Evolutionary conservation across 2,329 filamentous ascomycete genomes (phyloP).

Genomic region (Xylariales sp.): DNA sequence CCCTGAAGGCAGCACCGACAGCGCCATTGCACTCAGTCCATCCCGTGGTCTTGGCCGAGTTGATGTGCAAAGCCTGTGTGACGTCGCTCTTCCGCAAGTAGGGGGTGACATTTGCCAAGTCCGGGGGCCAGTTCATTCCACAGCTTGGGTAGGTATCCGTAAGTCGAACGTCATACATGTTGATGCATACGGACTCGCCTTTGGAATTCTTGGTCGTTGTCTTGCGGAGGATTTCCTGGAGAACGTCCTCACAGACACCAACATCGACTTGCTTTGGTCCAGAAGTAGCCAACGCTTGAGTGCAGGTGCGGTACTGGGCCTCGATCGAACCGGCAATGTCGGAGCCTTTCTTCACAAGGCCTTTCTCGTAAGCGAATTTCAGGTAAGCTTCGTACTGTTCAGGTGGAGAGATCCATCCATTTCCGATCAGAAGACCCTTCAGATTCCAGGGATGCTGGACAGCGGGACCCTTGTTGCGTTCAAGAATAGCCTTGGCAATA

Average conservation of each 20-base stretch:
- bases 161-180: constrained; percentile 96
- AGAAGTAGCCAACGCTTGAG: constrained; percentile 50
- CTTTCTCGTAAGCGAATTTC: constrained; percentile 72
- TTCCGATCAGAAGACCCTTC: constrained; percentile 85
- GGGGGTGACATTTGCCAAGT: constrained; percentile 70
- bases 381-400: constrained; percentile 91
- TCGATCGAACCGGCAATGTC: constrained; percentile 62
- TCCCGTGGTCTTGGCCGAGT: constrained; percentile 73
- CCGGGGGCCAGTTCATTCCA: constrained; percentile 97
- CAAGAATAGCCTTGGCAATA: constrained; percentile 84
- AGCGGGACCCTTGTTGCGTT: constrained; percentile 67
- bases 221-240: constrained; percentile 65
- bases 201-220: constrained; percentile 51
- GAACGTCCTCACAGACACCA: constrained; percentile 67
- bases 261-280: constrained; percentile 62
- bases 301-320: constrained; percentile 63
- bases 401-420: constrained; percentile 89
- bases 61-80: constrained; percentile 73
- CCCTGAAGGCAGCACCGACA: constrained; percentile 68
- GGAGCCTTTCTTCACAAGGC: constrained; percentile 64
- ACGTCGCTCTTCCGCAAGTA: constrained; percentile 86
- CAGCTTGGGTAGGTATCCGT: constrained; percentile 76
- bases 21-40: constrained; percentile 87
- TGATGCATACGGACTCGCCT: constrained; percentile 62
- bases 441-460: constrained; percentile 65